A percentile compares a stretch with the other conserved stretches of the same genome.
Evolutionary conservation across 352 stramenopile genomes (phyloP).

Genomic region (Globisporangium barbulae): DNA sequence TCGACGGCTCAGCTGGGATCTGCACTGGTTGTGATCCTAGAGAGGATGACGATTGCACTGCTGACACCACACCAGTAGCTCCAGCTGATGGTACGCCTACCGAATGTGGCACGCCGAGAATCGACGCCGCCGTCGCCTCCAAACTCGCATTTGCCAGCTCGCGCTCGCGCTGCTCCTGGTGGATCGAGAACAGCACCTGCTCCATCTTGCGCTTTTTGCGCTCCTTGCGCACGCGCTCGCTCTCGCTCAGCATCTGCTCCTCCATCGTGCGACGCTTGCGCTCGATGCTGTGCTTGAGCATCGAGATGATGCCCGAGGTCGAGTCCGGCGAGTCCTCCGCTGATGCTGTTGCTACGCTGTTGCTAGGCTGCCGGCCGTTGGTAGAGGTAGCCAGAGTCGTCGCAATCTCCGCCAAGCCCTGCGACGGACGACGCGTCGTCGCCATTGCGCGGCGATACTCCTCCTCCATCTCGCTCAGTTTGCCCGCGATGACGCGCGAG

Average conservation of each 20-base stretch:
- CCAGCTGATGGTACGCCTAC: neutral
- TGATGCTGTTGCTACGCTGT: neutral
- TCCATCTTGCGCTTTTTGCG: conserved; percentile 65
- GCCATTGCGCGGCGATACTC: conserved; percentile 31
- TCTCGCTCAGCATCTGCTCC: conserved; percentile 49
- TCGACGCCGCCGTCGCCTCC: neutral
- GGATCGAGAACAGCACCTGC: conserved; percentile 44
- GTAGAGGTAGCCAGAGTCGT: neutral
- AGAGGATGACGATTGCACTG: neutral
- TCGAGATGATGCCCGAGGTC: conserved; percentile 39
- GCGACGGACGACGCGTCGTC: conserved; percentile 7
- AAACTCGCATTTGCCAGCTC: conserved; percentile 14
- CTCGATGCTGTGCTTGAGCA: conserved; percentile 55
- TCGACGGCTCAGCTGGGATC: neutral
- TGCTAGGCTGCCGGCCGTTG: neutral
- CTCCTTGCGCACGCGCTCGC: conserved; percentile 48
- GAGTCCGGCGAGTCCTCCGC: conserved; percentile 9
- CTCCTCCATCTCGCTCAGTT: conserved; percentile 41
- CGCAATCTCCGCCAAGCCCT: conserved; percentile 2
- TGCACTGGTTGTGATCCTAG: neutral
- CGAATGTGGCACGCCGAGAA: neutral
- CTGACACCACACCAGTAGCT: neutral
- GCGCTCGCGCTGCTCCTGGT: conserved; percentile 43
- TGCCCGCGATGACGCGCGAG: conserved; percentile 23
- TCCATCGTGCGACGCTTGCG: conserved; percentile 44